Evolutionary conservation across 2,329 filamentous ascomycete species (phyloP), one percentile per base, ranked within the genome.

Genomic region (Neonectria magnoliae): DNA sequence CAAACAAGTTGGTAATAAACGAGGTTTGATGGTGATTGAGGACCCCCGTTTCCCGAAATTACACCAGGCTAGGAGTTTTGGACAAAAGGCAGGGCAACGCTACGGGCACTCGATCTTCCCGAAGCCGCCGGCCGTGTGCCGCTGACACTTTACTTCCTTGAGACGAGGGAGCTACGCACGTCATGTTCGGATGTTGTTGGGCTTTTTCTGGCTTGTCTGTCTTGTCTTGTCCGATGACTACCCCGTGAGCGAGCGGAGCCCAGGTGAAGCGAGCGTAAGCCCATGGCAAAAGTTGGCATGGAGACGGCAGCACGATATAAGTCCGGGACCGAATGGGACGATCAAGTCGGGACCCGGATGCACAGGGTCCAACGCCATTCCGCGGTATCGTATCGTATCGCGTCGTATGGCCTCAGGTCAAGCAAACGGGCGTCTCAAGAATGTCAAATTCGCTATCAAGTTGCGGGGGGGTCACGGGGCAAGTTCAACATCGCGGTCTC

Each of bases 21-120:
- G 41, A 45, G 45, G 36, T 20, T 36, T 51, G 31, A 56, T 41
- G 48, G 31, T 16, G 29, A 50, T 29, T 50, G 48, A 51, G 27
- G 25, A 7, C 29, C 20, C 50, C 47, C 65, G 54, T 65, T 72
- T 73, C 54, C 62, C 67, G 48, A 73, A 50, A 73, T 69, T 71
- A 53, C 41, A 51, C 48, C 56, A 60, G 16, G n/a, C 14, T 54
- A 22, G 33, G 51, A 54, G 51, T 38, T 38, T 54, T 54, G 51
- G 20, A 38, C 13, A 11, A 54, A 54, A 57, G 38, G 20, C 41
- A 58, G 50, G 27, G 51, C 66, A 36, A 41, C 64, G 60, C 67
- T 67, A 57, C 69, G 67, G 57, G 56, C 69, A 31, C 25, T 64
- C 36, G 60, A 72, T 70, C 64, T 61, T 64, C 60, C 71, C 64